Evolutionary conservation across 2,329 filamentous ascomycete genomes (phyloP), one percentile per base, ranked within the genome.

Genomic region (Tolypocladium ophioglossoides): DNA sequence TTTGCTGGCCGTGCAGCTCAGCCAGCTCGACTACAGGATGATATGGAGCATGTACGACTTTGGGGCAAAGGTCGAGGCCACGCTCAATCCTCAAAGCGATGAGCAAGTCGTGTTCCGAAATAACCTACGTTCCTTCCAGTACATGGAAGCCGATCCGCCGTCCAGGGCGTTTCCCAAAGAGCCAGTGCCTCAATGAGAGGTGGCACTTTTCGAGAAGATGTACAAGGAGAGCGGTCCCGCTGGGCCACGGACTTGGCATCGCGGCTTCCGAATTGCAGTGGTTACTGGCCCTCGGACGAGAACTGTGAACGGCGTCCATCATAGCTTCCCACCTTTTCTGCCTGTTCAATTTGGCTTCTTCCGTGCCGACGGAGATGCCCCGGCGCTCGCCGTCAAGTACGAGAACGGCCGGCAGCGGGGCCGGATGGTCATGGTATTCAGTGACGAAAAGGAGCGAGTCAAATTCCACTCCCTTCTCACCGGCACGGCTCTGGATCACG

Each of bases 1-100:
- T 63, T 73, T 85, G 55, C 71, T 95, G 44, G 80, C 80, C 22
- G 72, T 94, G 20, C 83, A 86, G 58, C 84, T 91, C 64, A 78
- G 77, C 16, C 87, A 91, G 62, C 74, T 80, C n/a, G 89, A 95
- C 64, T 95, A 87, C 72, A 82, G 85, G 57, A 84, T 81, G 58
- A 71, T 95, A 12, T 91, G 86, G 82, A 87, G 83, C 61, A 89
- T 95, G 69, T 89, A 91, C 59, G 89, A 95, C 56, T 92, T 95
- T 66, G 89, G 87, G 30, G 80, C 79, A 59, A 89, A 87, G 62
- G 82, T 92, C 2, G 86, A 91, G 63, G 77, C 78, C 30, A 87
- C 83, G 52, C 75, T 95, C 44, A 82, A 83, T 38, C 82, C 84
- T 8, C 79, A 83, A 41, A 75, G 77, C 34, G 86, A 89, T 52